Evolutionary conservation across 345 rosid genomes (phyloP).

Genomic region (Trapa incisa): DNA sequence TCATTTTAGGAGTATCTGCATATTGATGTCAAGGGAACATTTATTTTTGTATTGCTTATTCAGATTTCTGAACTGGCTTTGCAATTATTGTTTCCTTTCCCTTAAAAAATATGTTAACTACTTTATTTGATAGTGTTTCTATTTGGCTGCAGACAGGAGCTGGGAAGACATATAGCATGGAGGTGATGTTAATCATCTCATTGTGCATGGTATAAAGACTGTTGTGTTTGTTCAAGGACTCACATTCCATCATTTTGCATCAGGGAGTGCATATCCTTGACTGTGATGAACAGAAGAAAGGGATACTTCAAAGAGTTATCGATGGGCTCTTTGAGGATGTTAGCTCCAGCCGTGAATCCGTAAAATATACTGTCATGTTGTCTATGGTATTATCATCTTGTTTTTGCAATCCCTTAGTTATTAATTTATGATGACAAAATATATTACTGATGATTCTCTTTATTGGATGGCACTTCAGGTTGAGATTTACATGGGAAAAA

Average conservation of each 20-base stretch:
- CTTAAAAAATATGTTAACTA: background rate
- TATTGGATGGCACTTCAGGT: slow-evolving; percentile 31
- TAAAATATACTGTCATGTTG: slow-evolving; percentile 42
- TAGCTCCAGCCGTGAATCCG: slow-evolving; percentile 30
- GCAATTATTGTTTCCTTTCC: slow-evolving; percentile 1
- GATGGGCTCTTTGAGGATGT: slow-evolving; percentile 51
- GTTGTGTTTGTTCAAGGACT: slow-evolving; percentile 4
- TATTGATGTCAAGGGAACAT: background rate
- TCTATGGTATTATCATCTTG: slow-evolving; percentile 47
- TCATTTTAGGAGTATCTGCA: background rate
- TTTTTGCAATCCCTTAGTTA: background rate
- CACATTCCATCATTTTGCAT: slow-evolving; percentile 9
- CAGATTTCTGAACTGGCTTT: background rate
- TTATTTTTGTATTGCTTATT: background rate
- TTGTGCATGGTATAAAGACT: background rate
- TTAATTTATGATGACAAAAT: background rate
- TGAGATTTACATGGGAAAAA: slow-evolving; percentile 94
- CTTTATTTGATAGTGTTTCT: background rate
- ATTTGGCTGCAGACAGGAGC: slow-evolving; percentile 70
- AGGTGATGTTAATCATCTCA: slow-evolving; percentile 28
- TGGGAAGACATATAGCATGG: slow-evolving; percentile 83
- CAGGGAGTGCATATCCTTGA: slow-evolving; percentile 58
- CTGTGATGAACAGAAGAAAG: slow-evolving; percentile 46
- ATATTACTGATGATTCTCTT: slow-evolving; percentile 4
- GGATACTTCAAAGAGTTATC: slow-evolving; percentile 61